Percentiles rank a stretch among this genome's conserved stretches.
Evolutionary conservation across 306 rosid species (phyloP).

Genomic region (Corylus heterophylla): DNA sequence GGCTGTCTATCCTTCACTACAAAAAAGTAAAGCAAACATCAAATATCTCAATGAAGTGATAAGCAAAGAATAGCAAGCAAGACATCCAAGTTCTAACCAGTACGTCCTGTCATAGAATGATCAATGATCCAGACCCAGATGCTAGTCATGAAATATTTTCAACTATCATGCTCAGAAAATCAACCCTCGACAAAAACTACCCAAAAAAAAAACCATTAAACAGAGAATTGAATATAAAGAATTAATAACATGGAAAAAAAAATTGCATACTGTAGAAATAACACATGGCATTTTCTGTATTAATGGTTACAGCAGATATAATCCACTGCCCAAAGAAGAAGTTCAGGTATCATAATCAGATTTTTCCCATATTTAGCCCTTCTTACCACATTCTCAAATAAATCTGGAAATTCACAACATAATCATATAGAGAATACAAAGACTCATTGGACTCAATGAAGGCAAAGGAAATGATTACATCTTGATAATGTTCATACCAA

Average conservation of each 20-base stretch:
- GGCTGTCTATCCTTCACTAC: slow-evolving; percentile 64
- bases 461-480: not conserved
- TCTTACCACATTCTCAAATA: not conserved
- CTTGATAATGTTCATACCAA: slow-evolving; percentile 2
- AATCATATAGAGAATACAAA: not conserved
- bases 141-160: not conserved
- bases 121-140: not conserved
- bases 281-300: not conserved
- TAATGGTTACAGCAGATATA: slow-evolving; percentile 16
- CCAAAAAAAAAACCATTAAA: slow-evolving; percentile 3
- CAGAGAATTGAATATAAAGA: not conserved
- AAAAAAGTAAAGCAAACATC: slow-evolving; percentile 32
- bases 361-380: not conserved
- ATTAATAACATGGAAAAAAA: not conserved
- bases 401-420: not conserved
- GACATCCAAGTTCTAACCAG: slow-evolving; percentile 28
- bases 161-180: not conserved
- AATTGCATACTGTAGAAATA: slow-evolving; percentile 1
- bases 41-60: slow-evolving; percentile 23
- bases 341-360: slow-evolving; percentile 9
- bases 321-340: slow-evolving; percentile 7
- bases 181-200: not conserved
- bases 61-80: slow-evolving; percentile 22
- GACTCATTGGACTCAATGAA: not conserved
- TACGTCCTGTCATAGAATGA: slow-evolving; percentile 25